Conservation (phyloP, 305 asterid species). For the Ilex paraguariensis region DNA sequence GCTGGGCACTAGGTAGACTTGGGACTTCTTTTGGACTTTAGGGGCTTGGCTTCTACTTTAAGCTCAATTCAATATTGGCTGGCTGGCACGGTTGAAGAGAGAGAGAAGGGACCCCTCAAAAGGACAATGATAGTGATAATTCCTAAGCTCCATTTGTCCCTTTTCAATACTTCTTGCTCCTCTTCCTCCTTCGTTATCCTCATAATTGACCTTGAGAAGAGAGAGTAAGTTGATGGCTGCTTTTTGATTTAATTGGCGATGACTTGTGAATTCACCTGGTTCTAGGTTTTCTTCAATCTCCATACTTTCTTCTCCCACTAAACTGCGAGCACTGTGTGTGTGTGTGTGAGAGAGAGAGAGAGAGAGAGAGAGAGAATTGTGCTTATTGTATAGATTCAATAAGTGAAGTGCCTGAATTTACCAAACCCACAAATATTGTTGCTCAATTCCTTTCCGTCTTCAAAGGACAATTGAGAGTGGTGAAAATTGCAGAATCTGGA, state of each 20-base stretch:
- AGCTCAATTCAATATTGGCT: too few relatives aligned
- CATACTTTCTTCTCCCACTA: conserved; percentile 3
- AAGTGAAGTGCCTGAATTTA: background rate
- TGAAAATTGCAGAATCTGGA: too few relatives aligned
- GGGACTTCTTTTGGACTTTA: too few relatives aligned
- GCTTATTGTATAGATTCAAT: background rate
- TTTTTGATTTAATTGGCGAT: conserved; percentile 6
- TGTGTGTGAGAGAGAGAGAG: too few relatives aligned
- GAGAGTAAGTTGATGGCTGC: conserved; percentile 3
- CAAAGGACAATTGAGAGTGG: too few relatives aligned
- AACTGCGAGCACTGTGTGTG: background rate
- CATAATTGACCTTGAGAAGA: conserved; percentile 1
- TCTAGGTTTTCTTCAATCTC: conserved; percentile 1
- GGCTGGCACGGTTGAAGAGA: too few relatives aligned
- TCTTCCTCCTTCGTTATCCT: background rate
- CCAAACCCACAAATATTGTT: too few relatives aligned
- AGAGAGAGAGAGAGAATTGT: background rate
- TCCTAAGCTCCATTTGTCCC: conserved; percentile 17
- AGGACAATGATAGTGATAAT: conserved; percentile 3
- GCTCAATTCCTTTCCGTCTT: too few relatives aligned
- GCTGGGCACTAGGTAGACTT: too few relatives aligned
- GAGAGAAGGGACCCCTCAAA: too few relatives aligned
- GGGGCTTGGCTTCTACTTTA: too few relatives aligned
- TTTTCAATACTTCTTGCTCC: conserved; percentile 3
- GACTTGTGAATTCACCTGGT: conserved; percentile 2